These are phyloP conservation scores for Streptanthus diversifolius DNA, from an alignment of 345 rosid species.

Conservation along the genomic window DNA sequence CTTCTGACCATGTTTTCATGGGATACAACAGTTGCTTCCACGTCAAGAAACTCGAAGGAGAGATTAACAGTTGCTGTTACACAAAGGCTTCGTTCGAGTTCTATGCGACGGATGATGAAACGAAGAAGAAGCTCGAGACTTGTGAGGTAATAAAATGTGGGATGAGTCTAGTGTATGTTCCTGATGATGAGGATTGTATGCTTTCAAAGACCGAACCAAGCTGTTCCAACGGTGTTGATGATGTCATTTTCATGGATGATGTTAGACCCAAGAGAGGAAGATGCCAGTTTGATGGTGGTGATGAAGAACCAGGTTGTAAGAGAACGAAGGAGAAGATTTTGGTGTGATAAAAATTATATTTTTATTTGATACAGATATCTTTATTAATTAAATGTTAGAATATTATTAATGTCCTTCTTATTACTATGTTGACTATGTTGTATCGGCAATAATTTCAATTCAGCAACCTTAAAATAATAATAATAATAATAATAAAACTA, in stretches of 20 bases:
- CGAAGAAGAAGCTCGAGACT: slow-evolving; percentile 6
- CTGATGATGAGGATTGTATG: slow-evolving; percentile 21
- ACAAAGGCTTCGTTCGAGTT: slow-evolving; percentile 32
- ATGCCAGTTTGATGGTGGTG: slow-evolving; percentile 8
- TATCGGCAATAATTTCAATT: no score
- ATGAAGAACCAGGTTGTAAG: slow-evolving; percentile 8
- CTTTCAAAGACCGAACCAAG: slow-evolving; percentile 4
- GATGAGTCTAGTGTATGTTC: slow-evolving; percentile 29
- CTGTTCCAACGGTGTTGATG: background rate
- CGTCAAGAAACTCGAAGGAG: slow-evolving; percentile 17
- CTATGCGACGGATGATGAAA: slow-evolving; percentile 29
- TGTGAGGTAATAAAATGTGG: slow-evolving; percentile 33
- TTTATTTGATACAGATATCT: no score
- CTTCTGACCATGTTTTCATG: slow-evolving; percentile 30
- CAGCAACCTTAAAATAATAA: no score
- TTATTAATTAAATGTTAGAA: no score
- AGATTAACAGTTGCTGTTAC: slow-evolving; percentile 20
- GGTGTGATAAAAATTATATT: background rate
- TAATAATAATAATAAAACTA: no score
- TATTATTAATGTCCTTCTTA: no score
- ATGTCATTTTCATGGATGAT: slow-evolving; percentile 13
- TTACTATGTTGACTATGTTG: no score
- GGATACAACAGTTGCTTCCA: slow-evolving; percentile 32
- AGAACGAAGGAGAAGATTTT: background rate
- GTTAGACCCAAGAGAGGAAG: slow-evolving; percentile 19